Percentiles rank a stretch among this genome's conserved stretches.
These are phyloP conservation scores for Aspergillus alliaceus DNA, from an alignment of 2,329 filamentous ascomycete species.

Conservation along the genomic window DNA sequence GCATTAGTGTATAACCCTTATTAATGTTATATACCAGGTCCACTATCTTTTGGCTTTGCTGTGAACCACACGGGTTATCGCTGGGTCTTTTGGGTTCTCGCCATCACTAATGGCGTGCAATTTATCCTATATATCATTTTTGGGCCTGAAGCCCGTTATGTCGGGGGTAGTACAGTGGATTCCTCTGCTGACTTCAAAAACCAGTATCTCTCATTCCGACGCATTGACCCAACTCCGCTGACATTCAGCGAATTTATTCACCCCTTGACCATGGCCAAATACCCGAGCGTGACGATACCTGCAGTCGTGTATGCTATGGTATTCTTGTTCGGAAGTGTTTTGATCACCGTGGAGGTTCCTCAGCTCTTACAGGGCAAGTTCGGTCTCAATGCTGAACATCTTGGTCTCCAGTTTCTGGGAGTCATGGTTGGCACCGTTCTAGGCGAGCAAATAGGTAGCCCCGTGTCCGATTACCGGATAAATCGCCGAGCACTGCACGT, in stretches of 20 bases:
- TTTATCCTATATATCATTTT: slow-evolving; percentile 57
- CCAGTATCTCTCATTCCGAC: slow-evolving; percentile 47
- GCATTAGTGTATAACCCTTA: background rate
- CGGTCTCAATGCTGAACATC: slow-evolving; percentile 57
- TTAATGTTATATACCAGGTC: slow-evolving; percentile 20
- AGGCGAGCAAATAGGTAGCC: slow-evolving; percentile 61
- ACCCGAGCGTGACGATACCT: slow-evolving; percentile 53
- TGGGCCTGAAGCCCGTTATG: slow-evolving; percentile 56
- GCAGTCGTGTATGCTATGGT: slow-evolving; percentile 58
- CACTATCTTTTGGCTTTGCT: slow-evolving; percentile 43
- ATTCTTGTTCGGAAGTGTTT: slow-evolving; percentile 56
- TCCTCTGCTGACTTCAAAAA: slow-evolving; percentile 4
- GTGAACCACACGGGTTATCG: slow-evolving; percentile 54
- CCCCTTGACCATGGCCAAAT: slow-evolving; percentile 48
- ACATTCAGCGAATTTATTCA: slow-evolving; percentile 52
- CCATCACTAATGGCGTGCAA: slow-evolving; percentile 58
- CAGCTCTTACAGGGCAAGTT: slow-evolving; percentile 59
- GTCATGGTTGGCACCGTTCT: slow-evolving; percentile 60
- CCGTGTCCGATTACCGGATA: slow-evolving; percentile 60
- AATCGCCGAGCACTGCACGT: slow-evolving; percentile 27
- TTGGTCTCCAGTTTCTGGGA: slow-evolving; percentile 60
- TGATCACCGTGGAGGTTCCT: slow-evolving; percentile 61
- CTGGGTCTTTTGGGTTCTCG: slow-evolving; percentile 61
- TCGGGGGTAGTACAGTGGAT: slow-evolving; percentile 24
- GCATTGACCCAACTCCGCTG: slow-evolving; percentile 55